phyloP scores from a whole-genome alignment of 2,329 filamentous ascomycete genomes.

The Intubia oerlemansii region DNA sequence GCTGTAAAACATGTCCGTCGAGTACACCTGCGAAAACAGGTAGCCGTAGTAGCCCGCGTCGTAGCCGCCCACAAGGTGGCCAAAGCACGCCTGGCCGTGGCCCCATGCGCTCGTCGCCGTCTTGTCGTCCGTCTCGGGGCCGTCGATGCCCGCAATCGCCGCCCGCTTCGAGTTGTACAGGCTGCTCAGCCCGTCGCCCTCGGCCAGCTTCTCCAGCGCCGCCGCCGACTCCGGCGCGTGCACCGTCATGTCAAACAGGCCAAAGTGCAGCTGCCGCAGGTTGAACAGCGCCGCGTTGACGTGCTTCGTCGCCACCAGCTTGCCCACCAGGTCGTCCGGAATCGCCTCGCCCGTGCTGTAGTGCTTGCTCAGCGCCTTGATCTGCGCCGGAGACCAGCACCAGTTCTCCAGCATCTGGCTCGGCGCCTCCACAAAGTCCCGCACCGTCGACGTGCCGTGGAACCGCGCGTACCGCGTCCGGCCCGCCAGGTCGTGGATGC shows the following conservation, averaged over 20 bases:
- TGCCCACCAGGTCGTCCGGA: constrained; percentile 52
- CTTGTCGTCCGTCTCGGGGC: constrained; percentile 38
- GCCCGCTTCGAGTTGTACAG: constrained; percentile 54
- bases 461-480: constrained; percentile 41
- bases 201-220: constrained; percentile 43
- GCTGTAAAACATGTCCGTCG: constrained; percentile 67
- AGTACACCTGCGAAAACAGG: constrained; percentile 58
- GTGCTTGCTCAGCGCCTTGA: constrained; percentile 48
- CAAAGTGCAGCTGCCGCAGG: constrained; percentile 58
- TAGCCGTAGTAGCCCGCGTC: constrained; percentile 71
- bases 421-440: constrained; percentile 52
- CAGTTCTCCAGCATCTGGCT: constrained; percentile 59
- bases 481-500: constrained; percentile 46
- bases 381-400: constrained; percentile 47
- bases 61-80: constrained; percentile 66
- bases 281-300: constrained; percentile 67
- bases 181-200: no score
- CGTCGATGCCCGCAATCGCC: constrained; percentile 52
- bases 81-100: constrained; percentile 60
- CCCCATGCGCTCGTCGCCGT: constrained; percentile 45
- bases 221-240: constrained; percentile 50
- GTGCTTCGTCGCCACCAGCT: constrained; percentile 56
- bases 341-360: constrained; percentile 51
- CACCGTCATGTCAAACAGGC: constrained; percentile 66
- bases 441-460: constrained; percentile 43